Evolutionary conservation across 2,329 filamentous ascomycete genomes (phyloP), one percentile per base, ranked within the genome.

Genomic region (Didymella segeticola): DNA sequence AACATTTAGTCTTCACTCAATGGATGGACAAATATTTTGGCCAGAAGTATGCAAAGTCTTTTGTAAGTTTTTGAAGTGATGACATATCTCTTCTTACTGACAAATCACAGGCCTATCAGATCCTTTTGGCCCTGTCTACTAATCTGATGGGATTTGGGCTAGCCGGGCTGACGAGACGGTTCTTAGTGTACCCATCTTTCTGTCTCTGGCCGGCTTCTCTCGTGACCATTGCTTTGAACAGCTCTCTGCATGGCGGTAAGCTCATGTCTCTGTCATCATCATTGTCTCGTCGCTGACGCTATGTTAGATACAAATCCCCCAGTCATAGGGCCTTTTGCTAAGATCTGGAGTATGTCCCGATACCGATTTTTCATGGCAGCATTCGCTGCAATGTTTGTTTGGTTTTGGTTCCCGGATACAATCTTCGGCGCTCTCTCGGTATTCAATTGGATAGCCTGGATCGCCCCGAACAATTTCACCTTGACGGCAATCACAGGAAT

Each of bases 381-480:
- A 1, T 80, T 80, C 31, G 60, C 58, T 1, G 74, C 68, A 54
- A 83, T 83, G 76, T 83, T 83, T 43, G 48, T 80, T 3, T 84
- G 77, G 63, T 83, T 79, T 57, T 83, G 79, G 79, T 71, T 84
- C 34, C 82, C 81, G 0, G 76, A 79, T 53, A 81, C 77, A 50
- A 65, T 83, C 11, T 83, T 82, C 60, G 26, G 41, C 11, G 41
- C 41, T 1, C 41, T 43, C 15, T 43, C 41, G 3, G 12, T 31
- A 4, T 43, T 43, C 27, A 43, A 43, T n/a, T 43, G 27, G 27
- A 43, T 43, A 7, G 41, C 41, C 11, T 43, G 41, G 41, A 43
- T 43, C 27, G 41, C 41, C 5, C 27, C 41, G 5, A 31, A 43
- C 15, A 43, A 43, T 19, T 43, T 43, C 27, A 33, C 17, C 15